These are phyloP conservation scores for Populus davidiana DNA, from an alignment of 345 rosid genomes.

Conservation along the genomic window DNA sequence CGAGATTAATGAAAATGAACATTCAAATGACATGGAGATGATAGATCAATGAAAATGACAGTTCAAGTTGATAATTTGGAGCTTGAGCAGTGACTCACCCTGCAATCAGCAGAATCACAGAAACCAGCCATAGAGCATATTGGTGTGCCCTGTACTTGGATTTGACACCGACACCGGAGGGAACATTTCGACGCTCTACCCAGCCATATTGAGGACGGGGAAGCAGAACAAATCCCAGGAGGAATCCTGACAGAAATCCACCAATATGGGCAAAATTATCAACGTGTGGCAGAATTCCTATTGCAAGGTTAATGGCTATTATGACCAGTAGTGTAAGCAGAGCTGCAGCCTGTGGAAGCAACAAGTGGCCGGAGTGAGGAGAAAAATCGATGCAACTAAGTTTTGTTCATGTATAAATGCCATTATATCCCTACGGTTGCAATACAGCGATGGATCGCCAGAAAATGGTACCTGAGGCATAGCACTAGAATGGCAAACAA, in stretches of 20 bases:
- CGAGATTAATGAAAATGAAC: neutral
- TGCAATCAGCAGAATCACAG: constrained; percentile 17
- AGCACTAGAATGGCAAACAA: neutral
- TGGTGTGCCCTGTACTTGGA: constrained; percentile 24
- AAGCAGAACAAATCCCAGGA: constrained; percentile 24
- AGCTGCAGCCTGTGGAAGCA: constrained; percentile 20
- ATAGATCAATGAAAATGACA: neutral
- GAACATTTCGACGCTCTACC: constrained; percentile 12
- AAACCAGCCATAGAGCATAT: constrained; percentile 20
- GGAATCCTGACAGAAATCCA: constrained; percentile 27
- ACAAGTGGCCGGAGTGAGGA: neutral
- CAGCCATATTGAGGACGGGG: constrained; percentile 25
- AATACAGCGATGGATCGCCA: neutral
- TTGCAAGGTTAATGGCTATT: constrained; percentile 24
- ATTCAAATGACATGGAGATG: neutral
- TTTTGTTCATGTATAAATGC: neutral
- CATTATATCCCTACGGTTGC: neutral
- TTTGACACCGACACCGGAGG: constrained; percentile 8
- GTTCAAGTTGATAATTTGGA: neutral
- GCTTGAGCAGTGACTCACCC: constrained; percentile 18
- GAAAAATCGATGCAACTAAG: neutral
- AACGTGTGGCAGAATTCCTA: constrained; percentile 34
- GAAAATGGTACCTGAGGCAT: neutral
- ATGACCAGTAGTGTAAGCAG: constrained; percentile 26
- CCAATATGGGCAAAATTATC: constrained; percentile 31